Percentiles rank a stretch among this genome's conserved stretches.
Evolutionary conservation across 1,284 basidiomycete genomes (phyloP).

Genomic region (Puccinia brachypodii): DNA sequence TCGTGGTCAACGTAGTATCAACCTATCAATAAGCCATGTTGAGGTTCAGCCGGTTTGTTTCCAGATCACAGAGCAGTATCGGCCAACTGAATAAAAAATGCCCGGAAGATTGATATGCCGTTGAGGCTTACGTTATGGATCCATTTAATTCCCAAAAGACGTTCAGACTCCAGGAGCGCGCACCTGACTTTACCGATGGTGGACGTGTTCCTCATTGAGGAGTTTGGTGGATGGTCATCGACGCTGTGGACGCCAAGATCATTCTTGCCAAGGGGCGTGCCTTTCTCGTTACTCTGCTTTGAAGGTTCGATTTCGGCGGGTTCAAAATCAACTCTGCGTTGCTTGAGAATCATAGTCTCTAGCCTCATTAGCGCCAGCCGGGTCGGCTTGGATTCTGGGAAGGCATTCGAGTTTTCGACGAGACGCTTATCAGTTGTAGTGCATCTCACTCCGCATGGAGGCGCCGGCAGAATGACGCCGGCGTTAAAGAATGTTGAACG

Average conservation of each 20-base stretch:
- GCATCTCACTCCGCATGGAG: not conserved
- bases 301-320: not conserved
- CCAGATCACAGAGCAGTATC: not conserved
- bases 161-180: conserved; percentile 22
- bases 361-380: conserved; percentile 7
- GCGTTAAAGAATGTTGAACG: conserved; percentile 14
- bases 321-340: conserved; percentile 34
- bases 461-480: conserved; percentile 10
- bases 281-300: not conserved
- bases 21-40: not conserved
- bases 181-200: conserved; percentile 40
- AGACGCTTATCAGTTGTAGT: not conserved
- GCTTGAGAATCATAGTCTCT: conserved; percentile 38
- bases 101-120: not conserved
- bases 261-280: not conserved
- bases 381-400: not conserved
- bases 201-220: not conserved
- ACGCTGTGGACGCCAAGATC: not conserved
- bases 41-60: not conserved
- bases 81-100: not conserved
- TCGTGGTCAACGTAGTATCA: conserved; percentile 28
- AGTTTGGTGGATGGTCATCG: not conserved
- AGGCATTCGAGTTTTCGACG: not conserved
- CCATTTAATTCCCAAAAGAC: conserved; percentile 41
- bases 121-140: conserved; percentile 32